Evolutionary conservation across 768 basidiomycete species (phyloP), one percentile per base, ranked within the genome.

Genomic region (Lactarius hatsudake): DNA sequence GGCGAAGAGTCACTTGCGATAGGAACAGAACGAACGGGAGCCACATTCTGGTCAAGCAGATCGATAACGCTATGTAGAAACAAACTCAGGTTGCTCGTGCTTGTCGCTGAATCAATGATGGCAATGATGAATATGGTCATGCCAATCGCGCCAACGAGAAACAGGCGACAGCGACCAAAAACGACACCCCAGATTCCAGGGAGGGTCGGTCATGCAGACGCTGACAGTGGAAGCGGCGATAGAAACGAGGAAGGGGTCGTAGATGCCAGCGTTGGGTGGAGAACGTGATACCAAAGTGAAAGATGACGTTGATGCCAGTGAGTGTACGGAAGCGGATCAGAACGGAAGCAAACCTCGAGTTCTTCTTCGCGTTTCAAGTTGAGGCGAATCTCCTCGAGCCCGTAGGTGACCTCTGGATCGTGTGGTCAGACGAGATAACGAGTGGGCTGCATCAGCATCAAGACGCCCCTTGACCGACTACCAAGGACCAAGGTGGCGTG

Each of bases 111-210:
- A 73, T 85, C 86, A 67, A 86, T 76, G 77, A 89, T 87, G 71
- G 85, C 89, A 71, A 93, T 82, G 74, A 94, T 84, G 81, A 82
- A 94, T 73, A 94, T 69, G 71, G 85, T 81, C 94, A 95, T 95
- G 63, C 89, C 87, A 65, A 83, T 76, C 28, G 93, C 92, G 73
- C 94, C 94, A 66, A 85, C 82, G 74, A 93, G 80, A 62, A 94
- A 84, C 63, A 96, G 84, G 51, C 84, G 83, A 65, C 94, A 87
- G 71, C 94, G 91, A 72, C 94, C 94, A 74, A 90, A 84, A 61
- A 82, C 93, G 68, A 95, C 86, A 74, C 88, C 85, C 78, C 83
- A 93, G 78, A 94, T 87, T 36, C 90, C 91, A 66, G 91, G 81
- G 30, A 92, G 78, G 57, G 94, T 96, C 79, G 57, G 94, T 96